Evolutionary conservation across 1,284 basidiomycete species (phyloP).

Genomic region (Leucoagaricus sp.): DNA sequence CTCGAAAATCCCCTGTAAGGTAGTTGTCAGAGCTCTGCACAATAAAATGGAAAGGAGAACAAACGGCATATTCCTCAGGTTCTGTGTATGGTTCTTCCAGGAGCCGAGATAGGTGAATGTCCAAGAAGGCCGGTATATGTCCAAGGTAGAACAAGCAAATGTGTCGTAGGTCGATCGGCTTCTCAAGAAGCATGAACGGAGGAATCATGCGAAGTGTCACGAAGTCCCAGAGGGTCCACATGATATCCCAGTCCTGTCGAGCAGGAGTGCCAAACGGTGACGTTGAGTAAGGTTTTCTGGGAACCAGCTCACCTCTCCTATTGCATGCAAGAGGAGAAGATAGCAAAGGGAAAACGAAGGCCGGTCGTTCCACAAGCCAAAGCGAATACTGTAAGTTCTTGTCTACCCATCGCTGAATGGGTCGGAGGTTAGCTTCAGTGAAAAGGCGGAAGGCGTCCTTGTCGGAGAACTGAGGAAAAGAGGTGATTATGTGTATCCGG

Average conservation of each 20-base stretch:
- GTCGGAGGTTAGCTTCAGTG: conserved; percentile 75
- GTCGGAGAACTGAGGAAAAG: conserved; percentile 70
- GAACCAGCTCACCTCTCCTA: conserved; percentile 21
- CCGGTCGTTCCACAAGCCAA: conserved; percentile 89
- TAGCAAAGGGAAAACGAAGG: conserved; percentile 73
- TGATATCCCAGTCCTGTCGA: conserved; percentile 75
- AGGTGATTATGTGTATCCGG: conserved; percentile 6
- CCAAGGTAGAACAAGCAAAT: conserved; percentile 89
- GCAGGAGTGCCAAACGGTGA: conserved; percentile 67
- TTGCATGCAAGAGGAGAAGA: conserved; percentile 33
- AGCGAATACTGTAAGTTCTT: conserved; percentile 76
- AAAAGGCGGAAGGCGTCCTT: conserved; percentile 77
- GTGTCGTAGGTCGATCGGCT: conserved; percentile 92
- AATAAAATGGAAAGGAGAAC: conserved; percentile 17
- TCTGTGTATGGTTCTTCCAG: conserved; percentile 80
- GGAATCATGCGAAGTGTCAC: conserved; percentile 91
- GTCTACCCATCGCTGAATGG: conserved; percentile 88
- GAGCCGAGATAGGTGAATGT: conserved; percentile 86
- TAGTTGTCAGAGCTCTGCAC: conserved; percentile 2
- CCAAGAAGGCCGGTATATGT: conserved; percentile 88
- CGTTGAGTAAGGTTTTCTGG: conserved; percentile 18
- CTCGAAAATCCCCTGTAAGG: conserved; percentile 74
- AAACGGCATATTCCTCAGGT: conserved; percentile 79
- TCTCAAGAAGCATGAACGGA: conserved; percentile 81
- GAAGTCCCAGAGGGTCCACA: conserved; percentile 93